phyloP scores from a whole-genome alignment of 1,284 basidiomycete species.

The Tilletia caries region DNA sequence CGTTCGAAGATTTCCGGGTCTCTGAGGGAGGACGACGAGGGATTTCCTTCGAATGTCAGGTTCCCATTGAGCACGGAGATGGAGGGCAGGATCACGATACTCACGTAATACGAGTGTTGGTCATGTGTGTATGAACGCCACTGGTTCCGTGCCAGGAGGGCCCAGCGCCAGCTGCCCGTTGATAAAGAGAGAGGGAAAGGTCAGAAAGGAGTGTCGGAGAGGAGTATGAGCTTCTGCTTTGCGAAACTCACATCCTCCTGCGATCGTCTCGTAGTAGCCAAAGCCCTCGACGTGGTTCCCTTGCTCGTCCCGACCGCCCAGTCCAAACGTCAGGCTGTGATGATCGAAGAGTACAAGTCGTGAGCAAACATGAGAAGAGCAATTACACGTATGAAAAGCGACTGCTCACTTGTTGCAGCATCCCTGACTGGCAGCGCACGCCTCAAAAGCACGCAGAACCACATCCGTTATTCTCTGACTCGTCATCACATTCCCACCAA shows the following conservation, averaged over 20 bases:
- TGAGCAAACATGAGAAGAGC: background rate
- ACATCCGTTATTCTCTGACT: conserved; percentile 92
- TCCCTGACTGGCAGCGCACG: conserved; percentile 88
- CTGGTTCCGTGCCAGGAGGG: conserved; percentile 75
- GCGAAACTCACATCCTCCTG: conserved; percentile 69
- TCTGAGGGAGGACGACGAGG: background rate
- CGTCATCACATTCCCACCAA: conserved; percentile 87
- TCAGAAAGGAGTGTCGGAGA: background rate
- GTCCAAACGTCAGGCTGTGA: conserved; percentile 85
- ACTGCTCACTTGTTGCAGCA: conserved; percentile 72
- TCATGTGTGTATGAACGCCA: conserved; percentile 67
- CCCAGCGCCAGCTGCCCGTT: conserved; percentile 75
- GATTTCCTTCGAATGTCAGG: background rate
- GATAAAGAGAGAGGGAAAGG: too few relatives aligned
- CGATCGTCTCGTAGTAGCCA: conserved; percentile 80
- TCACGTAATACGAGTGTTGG: conserved; percentile 67
- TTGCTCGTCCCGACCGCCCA: conserved; percentile 77
- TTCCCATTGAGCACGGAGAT: background rate
- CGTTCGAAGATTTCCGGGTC: conserved; percentile 90
- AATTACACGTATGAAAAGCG: background rate
- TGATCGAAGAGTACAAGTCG: background rate
- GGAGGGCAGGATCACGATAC: background rate
- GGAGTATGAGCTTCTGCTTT: too few relatives aligned
- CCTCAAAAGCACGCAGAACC: conserved; percentile 86
- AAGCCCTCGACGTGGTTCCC: conserved; percentile 74